A percentile compares a stretch with the other conserved stretches of the same genome.
Conservation (phyloP, 371 early-diverging fungal genomes). For the Capillidium rhysosporum region DNA sequence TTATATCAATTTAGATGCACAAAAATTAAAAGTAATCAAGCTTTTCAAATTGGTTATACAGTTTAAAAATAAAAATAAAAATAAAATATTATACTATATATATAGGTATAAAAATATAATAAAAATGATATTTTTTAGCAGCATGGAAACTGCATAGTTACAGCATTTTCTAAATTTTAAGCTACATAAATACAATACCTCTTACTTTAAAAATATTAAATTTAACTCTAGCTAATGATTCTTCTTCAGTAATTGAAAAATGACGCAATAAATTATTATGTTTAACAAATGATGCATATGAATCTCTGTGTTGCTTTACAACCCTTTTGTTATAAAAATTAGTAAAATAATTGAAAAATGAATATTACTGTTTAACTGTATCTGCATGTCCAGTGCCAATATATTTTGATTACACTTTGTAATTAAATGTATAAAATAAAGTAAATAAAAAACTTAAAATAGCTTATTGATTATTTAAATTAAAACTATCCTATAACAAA, state of each 20-base stretch:
- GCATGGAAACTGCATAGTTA: slow-evolving; percentile 54
- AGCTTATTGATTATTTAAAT: slow-evolving; percentile 65
- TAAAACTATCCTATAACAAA: slow-evolving; percentile 34
- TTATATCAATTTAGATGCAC: no score
- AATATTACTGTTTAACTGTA: slow-evolving; percentile 56
- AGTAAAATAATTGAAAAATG: background rate
- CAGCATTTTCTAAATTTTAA: slow-evolving; percentile 43
- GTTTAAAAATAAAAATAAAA: no score
- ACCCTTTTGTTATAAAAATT: slow-evolving; percentile 54
- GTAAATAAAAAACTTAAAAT: slow-evolving; percentile 22
- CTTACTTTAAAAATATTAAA: slow-evolving; percentile 49
- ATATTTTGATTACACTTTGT: slow-evolving; percentile 60
- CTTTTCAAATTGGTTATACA: no score
- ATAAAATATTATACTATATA: no score
- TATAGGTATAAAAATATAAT: no score
- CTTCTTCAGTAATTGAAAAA: slow-evolving; percentile 70
- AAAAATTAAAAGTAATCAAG: no score
- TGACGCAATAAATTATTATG: slow-evolving; percentile 51
- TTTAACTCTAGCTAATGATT: slow-evolving; percentile 51
- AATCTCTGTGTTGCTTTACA: slow-evolving; percentile 66
- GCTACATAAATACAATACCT: background rate
- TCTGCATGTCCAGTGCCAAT: slow-evolving; percentile 88
- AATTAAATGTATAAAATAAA: background rate
- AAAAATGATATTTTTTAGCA: slow-evolving; percentile 26
- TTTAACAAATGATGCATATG: slow-evolving; percentile 55